Percentiles rank a stretch among this genome's conserved stretches.
Conservation (phyloP, 2,329 filamentous ascomycete species). For the Arthroderma sp. region DNA sequence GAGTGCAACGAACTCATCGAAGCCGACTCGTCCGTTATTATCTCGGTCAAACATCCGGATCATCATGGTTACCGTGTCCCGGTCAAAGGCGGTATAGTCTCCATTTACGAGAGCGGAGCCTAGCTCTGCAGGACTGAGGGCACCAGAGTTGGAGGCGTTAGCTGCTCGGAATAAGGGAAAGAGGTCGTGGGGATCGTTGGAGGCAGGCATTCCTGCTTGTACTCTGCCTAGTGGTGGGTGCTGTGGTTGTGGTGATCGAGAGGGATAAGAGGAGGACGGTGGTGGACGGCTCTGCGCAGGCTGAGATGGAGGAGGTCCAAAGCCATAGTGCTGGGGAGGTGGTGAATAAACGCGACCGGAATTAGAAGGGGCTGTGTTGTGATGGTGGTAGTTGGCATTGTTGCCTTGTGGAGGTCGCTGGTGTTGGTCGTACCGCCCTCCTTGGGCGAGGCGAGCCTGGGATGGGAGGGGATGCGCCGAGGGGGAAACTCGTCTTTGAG, state of each 20-base stretch:
- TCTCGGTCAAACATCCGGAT: conserved; percentile 98
- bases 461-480: not conserved
- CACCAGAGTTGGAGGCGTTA: conserved; percentile 63
- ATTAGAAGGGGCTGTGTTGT: conserved; percentile 15
- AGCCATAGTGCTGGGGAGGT: conserved; percentile 36
- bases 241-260: conserved; percentile 52
- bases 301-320: conserved; percentile 36
- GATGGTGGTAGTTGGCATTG: conserved; percentile 2
- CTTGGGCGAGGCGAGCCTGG: not conserved
- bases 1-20: conserved; percentile 88
- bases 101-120: conserved; percentile 87
- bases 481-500: conserved; percentile 5
- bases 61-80: conserved; percentile 95
- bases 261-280: conserved; percentile 44
- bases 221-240: conserved; percentile 23
- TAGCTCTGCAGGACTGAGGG: conserved; percentile 75
- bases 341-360: conserved; percentile 28
- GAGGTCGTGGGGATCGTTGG: conserved; percentile 46
- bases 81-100: conserved; percentile 88
- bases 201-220: conserved; percentile 22
- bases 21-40: conserved; percentile 76
- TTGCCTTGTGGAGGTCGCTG: not conserved
- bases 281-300: conserved; percentile 44
- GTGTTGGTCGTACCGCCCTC: not conserved
- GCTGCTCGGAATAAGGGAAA: conserved; percentile 81